These are phyloP conservation scores for Wickerhamomyces queroliae DNA, from an alignment of 805 yeast genomes.

Conservation along the genomic window DNA sequence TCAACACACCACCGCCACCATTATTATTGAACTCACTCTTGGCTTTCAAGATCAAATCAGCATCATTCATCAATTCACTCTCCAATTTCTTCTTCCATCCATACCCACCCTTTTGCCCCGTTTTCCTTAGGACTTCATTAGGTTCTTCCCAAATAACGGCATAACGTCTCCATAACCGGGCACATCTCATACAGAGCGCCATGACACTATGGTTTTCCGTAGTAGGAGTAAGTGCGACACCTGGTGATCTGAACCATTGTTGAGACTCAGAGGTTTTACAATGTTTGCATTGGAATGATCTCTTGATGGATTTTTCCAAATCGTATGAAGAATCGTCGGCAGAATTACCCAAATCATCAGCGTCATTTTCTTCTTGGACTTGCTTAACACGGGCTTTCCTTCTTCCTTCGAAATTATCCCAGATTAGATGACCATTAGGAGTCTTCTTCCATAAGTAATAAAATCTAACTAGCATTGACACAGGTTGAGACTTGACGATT, in stretches of 20 bases:
- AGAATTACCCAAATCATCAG: conserved; percentile 24
- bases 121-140: conserved; percentile 48
- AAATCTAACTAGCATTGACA: conserved; percentile 76
- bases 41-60: conserved; percentile 45
- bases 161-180: conserved; percentile 85
- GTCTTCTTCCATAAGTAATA: conserved; percentile 94
- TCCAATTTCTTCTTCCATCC: conserved; percentile 63
- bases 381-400: conserved; percentile 30
- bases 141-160: conserved; percentile 87
- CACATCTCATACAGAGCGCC: conserved; percentile 83
- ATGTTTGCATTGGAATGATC: conserved; percentile 59
- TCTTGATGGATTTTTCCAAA: conserved; percentile 36
- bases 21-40: conserved; percentile 20
- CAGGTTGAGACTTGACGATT: conserved; percentile 66
- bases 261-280: conserved; percentile 53
- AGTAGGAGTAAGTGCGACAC: conserved; percentile 36
- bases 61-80: conserved; percentile 58
- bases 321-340: conserved; percentile 74
- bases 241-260: conserved; percentile 72
- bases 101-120: conserved; percentile 35
- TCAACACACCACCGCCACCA: conserved; percentile 1
- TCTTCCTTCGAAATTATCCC: conserved; percentile 84
- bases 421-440: conserved; percentile 60
- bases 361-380: conserved; percentile 5
- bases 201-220: conserved; percentile 29